A percentile compares a stretch with the other conserved stretches of the same genome.
Evolutionary conservation across 352 stramenopile species (phyloP).

Genomic region (Pythium scleroteichum): DNA sequence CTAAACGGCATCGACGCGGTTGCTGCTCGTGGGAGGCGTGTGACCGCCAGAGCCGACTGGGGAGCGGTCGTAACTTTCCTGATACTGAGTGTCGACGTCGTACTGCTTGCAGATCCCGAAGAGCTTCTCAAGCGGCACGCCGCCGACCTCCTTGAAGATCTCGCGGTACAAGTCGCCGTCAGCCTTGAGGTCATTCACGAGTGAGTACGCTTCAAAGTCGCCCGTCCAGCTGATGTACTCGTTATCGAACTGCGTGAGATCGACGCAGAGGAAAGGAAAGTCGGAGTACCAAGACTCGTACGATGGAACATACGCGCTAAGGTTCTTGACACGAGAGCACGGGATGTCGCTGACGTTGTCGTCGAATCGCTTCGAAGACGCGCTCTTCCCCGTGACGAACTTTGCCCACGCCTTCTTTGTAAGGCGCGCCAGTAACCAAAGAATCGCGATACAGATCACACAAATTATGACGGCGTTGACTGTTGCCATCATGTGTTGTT

Average conservation of each 20-base stretch:
- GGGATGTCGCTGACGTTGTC: constrained; percentile 42
- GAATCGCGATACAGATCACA: constrained; percentile 11
- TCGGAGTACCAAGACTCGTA: constrained; percentile 76
- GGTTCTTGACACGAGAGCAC: constrained; percentile 43
- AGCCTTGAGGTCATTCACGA: constrained; percentile 63
- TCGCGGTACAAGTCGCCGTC: constrained; percentile 44
- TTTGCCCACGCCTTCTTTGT: constrained; percentile 17
- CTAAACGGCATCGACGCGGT: constrained; percentile 12
- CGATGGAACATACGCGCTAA: constrained; percentile 58
- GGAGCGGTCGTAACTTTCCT: constrained; percentile 8
- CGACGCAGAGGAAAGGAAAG: constrained; percentile 63
- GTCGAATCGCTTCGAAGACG: constrained; percentile 15
- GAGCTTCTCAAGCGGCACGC: constrained; percentile 47
- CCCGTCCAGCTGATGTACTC: constrained; percentile 61
- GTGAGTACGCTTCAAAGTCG: constrained; percentile 53
- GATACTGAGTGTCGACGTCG: constrained; percentile 17
- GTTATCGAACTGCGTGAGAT: constrained; percentile 52
- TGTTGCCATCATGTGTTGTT: constrained; percentile 45
- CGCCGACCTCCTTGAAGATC: constrained; percentile 38
- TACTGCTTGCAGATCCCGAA: constrained; percentile 72
- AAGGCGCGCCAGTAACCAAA: constrained; percentile 15
- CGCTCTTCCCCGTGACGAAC: constrained; percentile 16
- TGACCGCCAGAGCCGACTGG: constrained; percentile 4
- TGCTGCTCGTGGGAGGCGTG: constrained; percentile 9
- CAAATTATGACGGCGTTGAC: constrained; percentile 39